Percentiles rank a stretch among this genome's conserved stretches.
phyloP scores from a whole-genome alignment of 2,329 filamentous ascomycete species.

The Fusarium humuli region DNA sequence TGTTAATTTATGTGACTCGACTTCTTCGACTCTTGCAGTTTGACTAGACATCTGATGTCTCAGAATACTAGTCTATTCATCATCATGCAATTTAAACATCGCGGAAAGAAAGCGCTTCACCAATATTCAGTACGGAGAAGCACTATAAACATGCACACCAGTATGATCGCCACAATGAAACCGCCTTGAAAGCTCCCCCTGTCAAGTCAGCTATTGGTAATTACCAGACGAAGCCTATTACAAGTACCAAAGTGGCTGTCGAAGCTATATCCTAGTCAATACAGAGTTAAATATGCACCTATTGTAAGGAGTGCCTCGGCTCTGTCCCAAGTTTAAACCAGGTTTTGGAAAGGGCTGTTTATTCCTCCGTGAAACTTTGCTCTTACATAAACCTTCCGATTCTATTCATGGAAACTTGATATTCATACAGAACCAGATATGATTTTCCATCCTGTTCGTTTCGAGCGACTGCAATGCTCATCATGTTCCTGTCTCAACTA shows the following conservation, averaged over 20 bases:
- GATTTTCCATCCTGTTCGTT: not conserved
- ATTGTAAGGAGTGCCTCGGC: slow-evolving; percentile 12
- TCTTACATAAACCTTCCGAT: slow-evolving; percentile 32
- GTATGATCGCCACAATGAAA: slow-evolving; percentile 35
- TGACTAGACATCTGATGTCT: slow-evolving; percentile 11
- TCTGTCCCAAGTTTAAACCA: slow-evolving; percentile 16
- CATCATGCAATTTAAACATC: slow-evolving; percentile 4
- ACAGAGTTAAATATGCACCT: slow-evolving; percentile 8
- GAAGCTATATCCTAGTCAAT: slow-evolving; percentile 17
- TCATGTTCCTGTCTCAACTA: slow-evolving; percentile 2
- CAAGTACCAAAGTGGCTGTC: not conserved
- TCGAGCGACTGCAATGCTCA: not conserved
- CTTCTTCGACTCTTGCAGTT: not conserved
- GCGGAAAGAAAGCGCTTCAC: slow-evolving; percentile 19
- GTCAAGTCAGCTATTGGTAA: slow-evolving; percentile 17
- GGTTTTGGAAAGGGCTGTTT: slow-evolving; percentile 19
- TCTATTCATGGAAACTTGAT: slow-evolving; percentile 5
- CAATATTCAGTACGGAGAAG: not conserved
- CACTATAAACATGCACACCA: slow-evolving; percentile 23
- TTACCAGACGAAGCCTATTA: slow-evolving; percentile 17
- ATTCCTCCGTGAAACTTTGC: slow-evolving; percentile 16
- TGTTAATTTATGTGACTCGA: not conserved
- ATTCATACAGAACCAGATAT: not conserved
- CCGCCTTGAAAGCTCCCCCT: slow-evolving; percentile 13
- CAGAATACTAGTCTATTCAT: not conserved